Percentiles rank a stretch among this genome's conserved stretches.
Evolutionary conservation across 2,329 filamentous ascomycete genomes (phyloP).

Genomic region (Sarocladiaceae sp.): DNA sequence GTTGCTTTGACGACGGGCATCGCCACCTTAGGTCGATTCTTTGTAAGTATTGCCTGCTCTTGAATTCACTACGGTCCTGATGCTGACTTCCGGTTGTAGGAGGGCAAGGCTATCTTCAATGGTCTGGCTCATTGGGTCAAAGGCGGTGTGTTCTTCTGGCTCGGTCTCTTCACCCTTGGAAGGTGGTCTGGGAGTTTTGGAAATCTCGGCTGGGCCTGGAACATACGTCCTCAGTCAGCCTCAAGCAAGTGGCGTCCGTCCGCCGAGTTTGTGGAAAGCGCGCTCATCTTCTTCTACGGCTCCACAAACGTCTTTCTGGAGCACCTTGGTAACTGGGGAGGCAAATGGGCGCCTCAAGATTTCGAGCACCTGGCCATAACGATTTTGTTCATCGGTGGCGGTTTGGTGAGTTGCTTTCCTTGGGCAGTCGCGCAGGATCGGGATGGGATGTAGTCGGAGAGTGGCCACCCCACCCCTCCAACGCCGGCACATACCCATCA

Average conservation of each 20-base stretch:
- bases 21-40: slow-evolving; percentile 74
- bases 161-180: slow-evolving; percentile 78
- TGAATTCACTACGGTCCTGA: too few species aligned
- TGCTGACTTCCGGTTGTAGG: slow-evolving; percentile 37
- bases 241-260: slow-evolving; percentile 62
- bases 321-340: slow-evolving; percentile 69
- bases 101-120: slow-evolving; percentile 65
- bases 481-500: background rate
- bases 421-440: slow-evolving; percentile 16
- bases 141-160: slow-evolving; percentile 91
- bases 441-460: background rate
- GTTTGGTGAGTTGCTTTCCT: slow-evolving; percentile 58
- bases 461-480: background rate
- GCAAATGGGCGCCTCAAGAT: slow-evolving; percentile 69
- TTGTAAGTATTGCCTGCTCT: too few species aligned
- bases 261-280: slow-evolving; percentile 84
- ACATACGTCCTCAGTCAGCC: slow-evolving; percentile 55
- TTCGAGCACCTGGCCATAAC: slow-evolving; percentile 91
- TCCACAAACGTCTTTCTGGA: slow-evolving; percentile 88
- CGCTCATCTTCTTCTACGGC: slow-evolving; percentile 86
- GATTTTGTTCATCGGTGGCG: slow-evolving; percentile 87
- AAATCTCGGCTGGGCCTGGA: slow-evolving; percentile 94
- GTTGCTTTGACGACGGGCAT: slow-evolving; percentile 65
- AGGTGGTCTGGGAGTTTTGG: slow-evolving; percentile 88
- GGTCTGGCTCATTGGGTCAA: slow-evolving; percentile 92